phyloP scores from a whole-genome alignment of 495 filamentous ascomycete genomes.

The Xylaria venustula region DNA sequence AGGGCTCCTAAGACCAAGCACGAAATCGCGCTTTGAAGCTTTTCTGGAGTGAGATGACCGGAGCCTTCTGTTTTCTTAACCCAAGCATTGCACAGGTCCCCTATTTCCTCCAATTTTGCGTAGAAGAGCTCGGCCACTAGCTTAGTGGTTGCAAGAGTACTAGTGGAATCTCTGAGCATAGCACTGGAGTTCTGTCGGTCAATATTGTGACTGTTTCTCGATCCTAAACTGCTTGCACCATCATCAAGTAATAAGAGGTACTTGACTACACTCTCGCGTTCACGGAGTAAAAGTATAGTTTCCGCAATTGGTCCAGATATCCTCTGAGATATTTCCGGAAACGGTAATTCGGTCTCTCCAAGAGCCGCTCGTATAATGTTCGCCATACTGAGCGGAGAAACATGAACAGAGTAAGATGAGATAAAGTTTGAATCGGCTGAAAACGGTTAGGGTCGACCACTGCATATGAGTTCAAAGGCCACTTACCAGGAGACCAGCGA shows the following conservation, averaged over 20 bases:
- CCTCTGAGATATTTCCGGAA: conserved; percentile 25
- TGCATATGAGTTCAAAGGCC: background rate
- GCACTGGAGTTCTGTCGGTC: background rate
- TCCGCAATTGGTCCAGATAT: conserved; percentile 37
- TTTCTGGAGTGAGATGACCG: conserved; percentile 41
- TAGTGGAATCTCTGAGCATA: conserved; percentile 31
- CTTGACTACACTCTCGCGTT: conserved; percentile 29
- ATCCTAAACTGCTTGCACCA: background rate
- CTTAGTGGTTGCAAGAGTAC: conserved; percentile 42
- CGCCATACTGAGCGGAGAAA: conserved; percentile 40
- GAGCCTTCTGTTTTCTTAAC: conserved; percentile 40
- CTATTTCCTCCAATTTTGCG: conserved; percentile 46
- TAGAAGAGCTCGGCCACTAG: conserved; percentile 49
- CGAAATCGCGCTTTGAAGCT: conserved; percentile 45
- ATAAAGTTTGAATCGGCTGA: conserved; percentile 39
- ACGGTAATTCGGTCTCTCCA: conserved; percentile 27
- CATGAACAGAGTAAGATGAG: conserved; percentile 39
- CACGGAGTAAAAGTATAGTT: conserved; percentile 18
- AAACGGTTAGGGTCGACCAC: conserved; percentile 5
- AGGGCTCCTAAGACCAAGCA: conserved; percentile 42
- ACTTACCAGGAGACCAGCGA: conserved; percentile 73
- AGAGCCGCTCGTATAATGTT: conserved; percentile 47
- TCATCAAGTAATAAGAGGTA: conserved; percentile 43
- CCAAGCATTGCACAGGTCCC: conserved; percentile 41
- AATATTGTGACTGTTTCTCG: background rate